Evolutionary conservation across 129 eudicot genomes (phyloP).

Genomic region (sunflower (Helianthus annuus)): HanXRQr2.0-SUNRISE NC_035441.2:25940263-25940762

Average conservation of each 20-base stretch:
- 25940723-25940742: background rate
- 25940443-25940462: background rate
- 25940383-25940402: background rate
- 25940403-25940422: background rate
- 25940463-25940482: background rate
- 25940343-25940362: background rate
- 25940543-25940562: background rate
- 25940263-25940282: background rate
- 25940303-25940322: background rate
- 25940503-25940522: background rate
- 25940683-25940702: constrained; percentile 16
- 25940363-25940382: background rate
- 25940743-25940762: background rate
- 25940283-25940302: background rate
- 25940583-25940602: too few species aligned
- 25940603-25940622: too few species aligned
- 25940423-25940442: background rate
- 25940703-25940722: constrained; percentile 1
- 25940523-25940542: background rate
- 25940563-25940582: too few species aligned
- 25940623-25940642: too few species aligned
- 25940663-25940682: constrained; percentile 18
- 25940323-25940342: background rate
- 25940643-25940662: constrained; percentile 10
- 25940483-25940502: background rate